phyloP scores from a whole-genome alignment of 306 rosid genomes.

The Malus sylvestris region DNA sequence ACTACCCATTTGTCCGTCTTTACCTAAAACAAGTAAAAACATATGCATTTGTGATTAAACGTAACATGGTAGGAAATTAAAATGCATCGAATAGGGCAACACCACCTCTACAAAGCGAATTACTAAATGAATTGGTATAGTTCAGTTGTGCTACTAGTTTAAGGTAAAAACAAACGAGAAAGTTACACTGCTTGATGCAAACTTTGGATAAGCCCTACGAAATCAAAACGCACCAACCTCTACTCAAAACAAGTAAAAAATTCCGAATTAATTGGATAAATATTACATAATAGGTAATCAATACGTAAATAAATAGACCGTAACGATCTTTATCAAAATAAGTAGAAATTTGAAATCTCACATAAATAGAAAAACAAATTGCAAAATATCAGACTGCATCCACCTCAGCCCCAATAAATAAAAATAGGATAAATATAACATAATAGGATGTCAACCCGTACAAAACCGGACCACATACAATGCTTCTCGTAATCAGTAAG shows the following conservation, averaged over 20 bases:
- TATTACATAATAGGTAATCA: neutral
- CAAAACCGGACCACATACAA: neutral
- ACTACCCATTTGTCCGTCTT: no score
- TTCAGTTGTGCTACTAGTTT: no score
- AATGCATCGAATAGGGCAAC: no score
- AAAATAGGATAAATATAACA: no score
- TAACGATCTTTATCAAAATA: no score
- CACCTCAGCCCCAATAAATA: neutral
- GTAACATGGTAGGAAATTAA: neutral
- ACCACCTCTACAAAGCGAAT: no score
- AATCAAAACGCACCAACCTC: neutral
- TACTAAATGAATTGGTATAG: no score
- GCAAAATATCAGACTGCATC: neutral
- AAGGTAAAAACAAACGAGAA: no score
- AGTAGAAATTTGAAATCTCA: neutral
- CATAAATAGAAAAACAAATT: neutral
- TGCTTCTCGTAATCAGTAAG: neutral
- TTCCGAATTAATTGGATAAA: neutral
- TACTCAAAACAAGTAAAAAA: neutral
- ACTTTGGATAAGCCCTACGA: neutral
- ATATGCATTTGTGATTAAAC: neutral
- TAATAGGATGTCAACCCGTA: neutral
- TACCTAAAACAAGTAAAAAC: neutral
- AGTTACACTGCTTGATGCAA: no score
- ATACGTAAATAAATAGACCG: no score